Base-by-base conservation (phyloP, 352 stramenopile species). In the Pythium dissimile region DNA sequence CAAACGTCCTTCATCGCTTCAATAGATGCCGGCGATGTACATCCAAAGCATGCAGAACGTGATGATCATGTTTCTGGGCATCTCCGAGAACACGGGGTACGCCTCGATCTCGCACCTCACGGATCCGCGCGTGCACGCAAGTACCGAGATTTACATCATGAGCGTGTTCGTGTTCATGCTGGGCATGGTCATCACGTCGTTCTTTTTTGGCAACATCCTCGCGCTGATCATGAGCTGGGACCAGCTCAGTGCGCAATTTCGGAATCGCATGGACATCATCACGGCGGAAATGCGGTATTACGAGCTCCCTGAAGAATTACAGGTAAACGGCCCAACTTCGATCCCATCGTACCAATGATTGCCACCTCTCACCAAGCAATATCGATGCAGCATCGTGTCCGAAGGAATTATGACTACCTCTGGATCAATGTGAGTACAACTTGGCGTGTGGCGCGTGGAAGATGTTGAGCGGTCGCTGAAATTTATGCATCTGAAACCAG, bases 211-310 rank as follows among this genome's bases (percentile, higher is more conserved):
- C 15, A 93, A 92, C 49, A 68, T 92, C 32, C 72, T 95, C 13
- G 75, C 83, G 16, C 46, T 90, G 24, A 75, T 92, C 38, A 88
- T 87, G 66, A 88, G 82, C 41, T 92, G 82, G 82, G 82, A 92
- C 44, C 82, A 92, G 54, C 76, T 89, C 53, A 92, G 76, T 50
- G 76, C 80, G 12, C 73, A 84, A 52, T 92, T 89, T 47, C 76
- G 82, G 30, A 92, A 92, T 56, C 77, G 80, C 31, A 93, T 94
- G 83, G 85, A 93, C 57, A 87, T 90, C 66, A 90, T 94, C 55
- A 77, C 71, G 46, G 75, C 80, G 9, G 80, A 91, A 43, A 90
- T 93, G 80, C 77, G 78, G 27, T 82, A 93, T 43, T 91, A 93
- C 65, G 77, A 90, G 43, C 60, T 93, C 8, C 83, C 80, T 1